These are phyloP conservation scores for Paracoccidioides brasiliensis DNA, from an alignment of 2,329 filamentous ascomycete species.

Conservation along the genomic window DNA sequence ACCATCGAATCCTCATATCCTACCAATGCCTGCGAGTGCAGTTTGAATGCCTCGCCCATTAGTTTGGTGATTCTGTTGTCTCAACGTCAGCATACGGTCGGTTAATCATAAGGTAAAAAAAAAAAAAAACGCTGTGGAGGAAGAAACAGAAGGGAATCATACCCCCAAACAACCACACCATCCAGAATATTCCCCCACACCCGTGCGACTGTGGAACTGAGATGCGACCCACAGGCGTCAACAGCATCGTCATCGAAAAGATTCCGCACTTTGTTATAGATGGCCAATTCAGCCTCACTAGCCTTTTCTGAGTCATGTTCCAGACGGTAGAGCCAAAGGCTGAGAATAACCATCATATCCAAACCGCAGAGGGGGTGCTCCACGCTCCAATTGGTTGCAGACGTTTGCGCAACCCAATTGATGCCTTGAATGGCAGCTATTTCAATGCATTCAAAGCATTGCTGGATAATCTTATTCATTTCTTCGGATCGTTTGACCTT, in stretches of 20 bases:
- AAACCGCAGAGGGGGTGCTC: slow-evolving; percentile 94
- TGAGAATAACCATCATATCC: slow-evolving; percentile 95
- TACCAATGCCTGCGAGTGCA: slow-evolving; percentile 85
- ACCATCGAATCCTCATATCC: slow-evolving; percentile 63
- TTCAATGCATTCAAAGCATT: slow-evolving; percentile 96
- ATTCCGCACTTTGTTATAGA: slow-evolving; percentile 59
- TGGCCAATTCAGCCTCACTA: slow-evolving; percentile 29
- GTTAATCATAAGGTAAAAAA: slow-evolving; percentile 2
- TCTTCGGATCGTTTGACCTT: slow-evolving; percentile 89
- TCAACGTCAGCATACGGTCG: slow-evolving; percentile 31
- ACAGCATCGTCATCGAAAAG: slow-evolving; percentile 79
- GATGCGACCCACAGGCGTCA: slow-evolving; percentile 62
- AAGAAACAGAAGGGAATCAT: slow-evolving; percentile 31
- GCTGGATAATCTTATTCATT: slow-evolving; percentile 97
- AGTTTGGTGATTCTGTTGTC: slow-evolving; percentile 48
- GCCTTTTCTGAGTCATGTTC: slow-evolving; percentile 87
- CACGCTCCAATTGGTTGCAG: slow-evolving; percentile 96
- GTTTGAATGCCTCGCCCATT: slow-evolving; percentile 96
- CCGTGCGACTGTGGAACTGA: slow-evolving; percentile 89
- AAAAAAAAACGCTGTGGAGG: slow-evolving; percentile 19
- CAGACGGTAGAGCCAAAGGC: slow-evolving; percentile 94
- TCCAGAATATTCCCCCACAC: slow-evolving; percentile 98
- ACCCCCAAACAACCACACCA: slow-evolving; percentile 98
- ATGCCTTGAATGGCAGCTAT: slow-evolving; percentile 89
- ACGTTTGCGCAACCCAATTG: slow-evolving; percentile 95